Evolutionary conservation across 192 early-diverging fungal genomes (phyloP).

Genomic region (Nowakowskiella sp.): DNA sequence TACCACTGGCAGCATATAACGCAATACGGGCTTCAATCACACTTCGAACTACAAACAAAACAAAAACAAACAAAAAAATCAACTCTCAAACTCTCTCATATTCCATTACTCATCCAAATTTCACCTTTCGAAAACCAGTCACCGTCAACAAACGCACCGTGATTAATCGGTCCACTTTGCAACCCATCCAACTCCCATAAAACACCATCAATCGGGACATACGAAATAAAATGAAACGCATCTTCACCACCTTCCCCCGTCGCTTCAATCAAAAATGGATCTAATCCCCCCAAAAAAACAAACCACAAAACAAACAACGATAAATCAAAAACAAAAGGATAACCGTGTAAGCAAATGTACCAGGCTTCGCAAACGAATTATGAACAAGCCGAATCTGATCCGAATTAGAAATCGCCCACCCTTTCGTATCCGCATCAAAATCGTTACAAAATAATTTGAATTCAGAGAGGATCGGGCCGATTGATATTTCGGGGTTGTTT

Average conservation of each 20-base stretch:
- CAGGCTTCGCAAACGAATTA: background rate
- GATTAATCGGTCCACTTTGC: slow-evolving; percentile 2
- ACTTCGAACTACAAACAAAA: slow-evolving; percentile 1
- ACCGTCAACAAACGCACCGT: slow-evolving; percentile 1
- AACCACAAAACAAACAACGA: background rate
- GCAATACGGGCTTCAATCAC: slow-evolving; percentile 2
- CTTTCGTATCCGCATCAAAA: slow-evolving; percentile 2
- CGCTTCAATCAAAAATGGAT: slow-evolving; percentile 3
- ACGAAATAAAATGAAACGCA: slow-evolving; percentile 1
- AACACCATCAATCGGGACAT: slow-evolving; percentile 3
- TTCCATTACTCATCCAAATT: background rate
- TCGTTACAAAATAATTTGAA: slow-evolving; percentile 1
- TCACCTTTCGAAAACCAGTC: slow-evolving; percentile 3
- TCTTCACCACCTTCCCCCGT: slow-evolving; percentile 2
- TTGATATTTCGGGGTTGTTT: background rate
- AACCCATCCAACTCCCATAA: slow-evolving; percentile 7
- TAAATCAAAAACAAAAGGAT: background rate
- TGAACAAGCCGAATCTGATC: background rate
- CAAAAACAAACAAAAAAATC: background rate
- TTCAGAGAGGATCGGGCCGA: background rate
- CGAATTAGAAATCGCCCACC: slow-evolving; percentile 3
- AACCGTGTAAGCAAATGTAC: background rate
- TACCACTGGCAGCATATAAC: background rate
- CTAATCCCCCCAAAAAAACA: no score
- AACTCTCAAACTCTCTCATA: background rate